These are phyloP conservation scores for Pseudocercospora eumusae DNA, from an alignment of 2,329 filamentous ascomycete species.

Conservation along the genomic window DNA sequence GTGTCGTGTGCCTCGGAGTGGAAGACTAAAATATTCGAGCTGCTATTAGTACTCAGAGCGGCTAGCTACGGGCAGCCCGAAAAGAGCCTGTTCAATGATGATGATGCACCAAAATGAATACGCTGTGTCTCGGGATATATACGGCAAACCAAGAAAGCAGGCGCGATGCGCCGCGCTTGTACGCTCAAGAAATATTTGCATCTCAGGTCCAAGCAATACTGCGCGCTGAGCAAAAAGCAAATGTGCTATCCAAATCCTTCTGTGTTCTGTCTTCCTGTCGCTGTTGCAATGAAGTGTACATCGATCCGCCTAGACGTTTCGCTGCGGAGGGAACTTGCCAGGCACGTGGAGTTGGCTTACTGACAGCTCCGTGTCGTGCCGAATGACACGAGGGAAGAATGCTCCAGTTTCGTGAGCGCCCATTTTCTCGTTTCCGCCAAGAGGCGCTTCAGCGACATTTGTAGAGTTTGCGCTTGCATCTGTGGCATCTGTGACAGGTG, in stretches of 20 bases:
- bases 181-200: not conserved
- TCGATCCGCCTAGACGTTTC: not conserved
- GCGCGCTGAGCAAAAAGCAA: not conserved
- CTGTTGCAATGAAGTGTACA: not conserved
- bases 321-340: constrained; percentile 54
- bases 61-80: not conserved
- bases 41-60: not conserved
- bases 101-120: not conserved
- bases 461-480: not conserved
- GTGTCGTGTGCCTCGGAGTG: too few species aligned
- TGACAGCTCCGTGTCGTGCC: constrained; percentile 51
- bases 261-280: not conserved
- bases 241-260: not conserved
- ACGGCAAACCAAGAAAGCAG: not conserved
- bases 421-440: constrained; percentile 37
- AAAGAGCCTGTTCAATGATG: not conserved
- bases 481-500: not conserved
- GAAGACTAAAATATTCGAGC: not conserved
- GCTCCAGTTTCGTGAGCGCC: constrained; percentile 42
- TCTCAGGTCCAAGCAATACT: not conserved
- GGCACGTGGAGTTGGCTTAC: constrained; percentile 70
- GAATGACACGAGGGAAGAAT: constrained; percentile 52
- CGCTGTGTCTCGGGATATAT: not conserved
- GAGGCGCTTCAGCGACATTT: constrained; percentile 14
- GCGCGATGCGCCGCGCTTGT: not conserved